A percentile compares a stretch with the other conserved stretches of the same genome.
Conservation (phyloP, 2,329 filamentous ascomycete genomes). For the Aureobasidium sp. region DNA sequence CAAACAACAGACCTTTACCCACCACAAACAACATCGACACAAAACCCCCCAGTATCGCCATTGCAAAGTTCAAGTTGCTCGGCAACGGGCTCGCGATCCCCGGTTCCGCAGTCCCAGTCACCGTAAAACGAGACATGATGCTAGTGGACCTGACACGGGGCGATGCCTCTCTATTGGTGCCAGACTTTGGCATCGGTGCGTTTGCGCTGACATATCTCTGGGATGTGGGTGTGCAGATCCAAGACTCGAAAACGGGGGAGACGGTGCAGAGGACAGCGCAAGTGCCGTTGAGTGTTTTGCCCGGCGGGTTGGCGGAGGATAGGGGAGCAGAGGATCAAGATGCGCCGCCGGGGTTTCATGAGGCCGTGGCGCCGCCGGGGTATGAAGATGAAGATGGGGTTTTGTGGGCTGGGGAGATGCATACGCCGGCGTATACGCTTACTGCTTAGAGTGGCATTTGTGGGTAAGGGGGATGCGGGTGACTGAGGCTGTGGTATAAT, state of each 20-base stretch:
- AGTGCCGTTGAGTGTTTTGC: background rate
- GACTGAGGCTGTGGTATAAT: too few species aligned
- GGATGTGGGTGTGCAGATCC: background rate
- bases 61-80: background rate
- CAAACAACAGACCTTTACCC: background rate
- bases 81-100: background rate
- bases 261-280: background rate
- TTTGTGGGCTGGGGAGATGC: background rate
- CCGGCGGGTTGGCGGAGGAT: background rate
- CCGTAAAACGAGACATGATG: background rate
- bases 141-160: background rate
- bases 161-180: background rate
- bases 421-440: background rate
- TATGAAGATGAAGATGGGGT: background rate
- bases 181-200: background rate
- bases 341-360: background rate
- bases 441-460: background rate
- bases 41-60: background rate
- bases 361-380: background rate
- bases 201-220: background rate
- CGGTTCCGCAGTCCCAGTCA: background rate
- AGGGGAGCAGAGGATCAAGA: background rate
- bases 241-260: background rate
- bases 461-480: too few species aligned
- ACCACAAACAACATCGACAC: background rate